Evolutionary conservation across 495 filamentous ascomycete species (phyloP).

Genomic region (Trichoderma reesei): DNA sequence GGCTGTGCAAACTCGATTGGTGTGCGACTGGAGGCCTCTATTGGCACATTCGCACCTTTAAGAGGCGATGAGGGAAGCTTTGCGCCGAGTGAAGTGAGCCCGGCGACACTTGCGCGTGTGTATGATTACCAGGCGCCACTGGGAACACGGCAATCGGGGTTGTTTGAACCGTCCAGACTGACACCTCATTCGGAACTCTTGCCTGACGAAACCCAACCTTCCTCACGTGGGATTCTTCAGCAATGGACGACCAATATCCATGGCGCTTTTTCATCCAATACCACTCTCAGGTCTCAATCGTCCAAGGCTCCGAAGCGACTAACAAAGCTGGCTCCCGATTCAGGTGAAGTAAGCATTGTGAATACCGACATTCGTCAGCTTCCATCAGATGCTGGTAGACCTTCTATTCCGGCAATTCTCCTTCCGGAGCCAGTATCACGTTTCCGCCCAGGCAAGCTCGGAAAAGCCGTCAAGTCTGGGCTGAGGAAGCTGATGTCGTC

Average conservation of each 20-base stretch:
- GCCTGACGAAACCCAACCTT: neutral
- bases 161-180: neutral
- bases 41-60: neutral
- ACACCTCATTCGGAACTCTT: neutral
- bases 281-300: neutral
- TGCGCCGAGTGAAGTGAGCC: neutral
- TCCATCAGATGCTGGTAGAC: neutral
- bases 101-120: neutral
- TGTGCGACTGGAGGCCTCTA: neutral
- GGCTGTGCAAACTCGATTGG: neutral
- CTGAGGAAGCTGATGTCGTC: slow-evolving; percentile 1
- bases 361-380: neutral
- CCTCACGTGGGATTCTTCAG: neutral
- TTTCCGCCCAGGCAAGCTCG: neutral
- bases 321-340: neutral
- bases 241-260: neutral
- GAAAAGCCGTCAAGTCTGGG: slow-evolving; percentile 10
- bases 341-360: neutral
- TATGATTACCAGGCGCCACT: neutral
- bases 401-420: neutral
- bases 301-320: neutral
- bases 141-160: neutral
- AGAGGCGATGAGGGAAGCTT: neutral
- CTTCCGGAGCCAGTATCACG: neutral
- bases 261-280: neutral